phyloP scores from a whole-genome alignment of 441 rosid species.

The Populus tomentosa region DNA sequence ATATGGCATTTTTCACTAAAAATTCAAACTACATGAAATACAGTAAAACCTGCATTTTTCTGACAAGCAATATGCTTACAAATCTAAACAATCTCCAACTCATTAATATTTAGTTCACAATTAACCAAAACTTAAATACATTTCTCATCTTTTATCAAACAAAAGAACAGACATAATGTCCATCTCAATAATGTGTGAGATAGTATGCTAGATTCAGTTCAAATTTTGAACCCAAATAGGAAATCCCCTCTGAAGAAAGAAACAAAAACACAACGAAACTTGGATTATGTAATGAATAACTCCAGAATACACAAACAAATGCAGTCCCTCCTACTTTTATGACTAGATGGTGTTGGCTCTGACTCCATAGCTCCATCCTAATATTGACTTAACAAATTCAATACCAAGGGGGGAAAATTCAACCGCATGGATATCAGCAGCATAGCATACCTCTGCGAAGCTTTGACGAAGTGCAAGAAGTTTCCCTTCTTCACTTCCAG shows the following conservation, averaged over 20 bases:
- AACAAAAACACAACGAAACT: background rate
- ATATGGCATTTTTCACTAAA: background rate
- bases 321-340: background rate
- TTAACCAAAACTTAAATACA: background rate
- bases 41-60: background rate
- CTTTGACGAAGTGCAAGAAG: slow-evolving; percentile 88
- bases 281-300: background rate
- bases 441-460: slow-evolving; percentile 65
- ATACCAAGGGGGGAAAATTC: background rate
- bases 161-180: background rate
- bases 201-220: background rate
- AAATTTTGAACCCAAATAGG: background rate
- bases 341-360: background rate
- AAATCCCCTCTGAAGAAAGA: background rate
- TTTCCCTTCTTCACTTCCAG: slow-evolving; percentile 96
- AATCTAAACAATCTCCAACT: background rate
- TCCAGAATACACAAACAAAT: background rate
- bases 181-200: background rate
- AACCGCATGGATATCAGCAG: slow-evolving; percentile 4
- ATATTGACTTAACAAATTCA: background rate
- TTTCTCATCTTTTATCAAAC: background rate
- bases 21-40: background rate
- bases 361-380: background rate
- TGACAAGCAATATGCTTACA: background rate
- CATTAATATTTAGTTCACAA: background rate